Conservation (phyloP, 2,329 filamentous ascomycete species). For the Sclerotinia nivalis region DNA sequence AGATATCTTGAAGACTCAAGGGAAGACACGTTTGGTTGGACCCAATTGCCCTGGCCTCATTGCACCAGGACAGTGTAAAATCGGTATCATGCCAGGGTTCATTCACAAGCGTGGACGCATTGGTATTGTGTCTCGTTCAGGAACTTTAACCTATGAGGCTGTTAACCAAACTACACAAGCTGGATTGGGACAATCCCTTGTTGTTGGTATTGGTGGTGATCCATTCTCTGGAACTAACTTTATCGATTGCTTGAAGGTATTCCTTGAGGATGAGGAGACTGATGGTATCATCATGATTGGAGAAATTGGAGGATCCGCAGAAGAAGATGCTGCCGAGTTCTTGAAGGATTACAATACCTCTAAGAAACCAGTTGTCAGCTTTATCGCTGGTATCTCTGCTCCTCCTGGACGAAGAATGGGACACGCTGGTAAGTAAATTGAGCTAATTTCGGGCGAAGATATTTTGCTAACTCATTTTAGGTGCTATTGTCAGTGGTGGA, state of each 20-base stretch:
- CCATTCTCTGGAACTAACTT: conserved; percentile 99
- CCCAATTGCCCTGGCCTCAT: conserved; percentile 99
- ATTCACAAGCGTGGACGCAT: conserved; percentile 99
- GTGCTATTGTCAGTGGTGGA: conserved; percentile 92
- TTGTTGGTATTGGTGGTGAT: conserved; percentile 97
- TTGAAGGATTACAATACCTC: conserved; percentile 86
- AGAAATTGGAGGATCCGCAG: conserved; percentile 95
- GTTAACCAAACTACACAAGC: conserved; percentile 99
- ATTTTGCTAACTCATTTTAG: conserved; percentile 39
- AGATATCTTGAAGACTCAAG: conserved; percentile 94
- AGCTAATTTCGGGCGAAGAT: not conserved
- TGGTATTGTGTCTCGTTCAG: conserved; percentile 96
- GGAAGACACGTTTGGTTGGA: conserved; percentile 93
- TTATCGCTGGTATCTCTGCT: conserved; percentile 97
- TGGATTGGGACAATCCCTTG: conserved; percentile 94
- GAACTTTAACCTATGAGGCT: conserved; percentile 98
- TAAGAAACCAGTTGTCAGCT: conserved; percentile 95
- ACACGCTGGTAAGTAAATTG: conserved; percentile 69
- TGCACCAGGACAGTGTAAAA: conserved; percentile 95
- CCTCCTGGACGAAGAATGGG: conserved; percentile 97
- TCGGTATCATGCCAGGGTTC: conserved; percentile 99
- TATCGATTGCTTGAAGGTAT: conserved; percentile 98
- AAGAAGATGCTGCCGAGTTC: conserved; percentile 98
- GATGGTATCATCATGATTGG: conserved; percentile 99
- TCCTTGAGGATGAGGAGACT: conserved; percentile 92